Conservation (phyloP, 2,329 filamentous ascomycete species). For the Monosporascus sp. region DNA sequence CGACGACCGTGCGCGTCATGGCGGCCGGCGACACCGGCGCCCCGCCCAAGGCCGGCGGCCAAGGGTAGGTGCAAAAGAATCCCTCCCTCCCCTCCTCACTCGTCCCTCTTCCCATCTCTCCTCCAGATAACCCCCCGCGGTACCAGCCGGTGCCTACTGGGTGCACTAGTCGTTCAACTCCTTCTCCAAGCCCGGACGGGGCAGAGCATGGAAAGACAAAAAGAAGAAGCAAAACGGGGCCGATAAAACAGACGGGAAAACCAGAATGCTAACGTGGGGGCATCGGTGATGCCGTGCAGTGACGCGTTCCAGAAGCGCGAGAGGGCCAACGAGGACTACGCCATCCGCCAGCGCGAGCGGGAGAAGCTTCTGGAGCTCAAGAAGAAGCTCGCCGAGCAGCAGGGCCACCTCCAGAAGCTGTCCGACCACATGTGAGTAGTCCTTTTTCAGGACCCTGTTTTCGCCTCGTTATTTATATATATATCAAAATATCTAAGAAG, state of each 20-base stretch:
- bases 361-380: constrained; percentile 80
- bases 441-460: constrained; percentile 1
- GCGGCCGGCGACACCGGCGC: constrained; percentile 64
- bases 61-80: constrained; percentile 39
- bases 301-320: constrained; percentile 93
- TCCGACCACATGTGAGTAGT: constrained; percentile 74
- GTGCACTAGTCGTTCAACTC: too few relatives aligned
- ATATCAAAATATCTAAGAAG: not conserved
- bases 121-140: too few relatives aligned
- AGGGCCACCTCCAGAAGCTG: constrained; percentile 77
- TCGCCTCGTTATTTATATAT: not conserved
- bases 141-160: too few relatives aligned
- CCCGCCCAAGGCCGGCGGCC: constrained; percentile 47
- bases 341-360: constrained; percentile 81
- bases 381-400: constrained; percentile 69
- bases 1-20: constrained; percentile 59
- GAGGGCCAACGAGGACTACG: constrained; percentile 76
- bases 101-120: not conserved
- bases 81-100: not conserved
- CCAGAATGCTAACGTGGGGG: constrained; percentile 11
- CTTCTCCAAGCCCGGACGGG: too few relatives aligned
- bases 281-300: constrained; percentile 37
- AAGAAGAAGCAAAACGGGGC: not conserved
- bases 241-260: constrained; percentile 5
- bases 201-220: not conserved